phyloP scores from a whole-genome alignment of 768 basidiomycete species.

The Clathrus columnatus region DNA sequence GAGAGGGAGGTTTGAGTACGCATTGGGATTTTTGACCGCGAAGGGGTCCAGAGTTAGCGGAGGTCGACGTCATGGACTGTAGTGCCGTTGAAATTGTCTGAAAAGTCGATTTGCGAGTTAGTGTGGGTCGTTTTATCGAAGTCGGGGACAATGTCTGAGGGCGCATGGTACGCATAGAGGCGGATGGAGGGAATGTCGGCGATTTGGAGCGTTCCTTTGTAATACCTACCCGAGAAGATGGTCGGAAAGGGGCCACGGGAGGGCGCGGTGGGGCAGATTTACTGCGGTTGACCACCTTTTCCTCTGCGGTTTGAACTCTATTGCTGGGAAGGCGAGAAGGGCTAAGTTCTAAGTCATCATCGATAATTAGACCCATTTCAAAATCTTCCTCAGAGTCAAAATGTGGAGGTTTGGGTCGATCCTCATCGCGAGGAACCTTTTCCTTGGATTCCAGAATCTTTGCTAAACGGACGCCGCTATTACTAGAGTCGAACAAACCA shows the following conservation, averaged over 20 bases:
- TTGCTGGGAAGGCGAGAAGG: constrained; percentile 50
- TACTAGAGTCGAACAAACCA: constrained; percentile 64
- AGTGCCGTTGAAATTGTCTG: constrained; percentile 46
- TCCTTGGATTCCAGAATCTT: constrained; percentile 48
- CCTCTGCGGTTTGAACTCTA: constrained; percentile 35
- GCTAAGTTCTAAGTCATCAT: constrained; percentile 75
- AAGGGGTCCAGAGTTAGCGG: constrained; percentile 56
- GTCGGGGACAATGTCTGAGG: constrained; percentile 60
- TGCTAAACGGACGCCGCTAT: constrained; percentile 42
- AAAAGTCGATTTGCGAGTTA: constrained; percentile 51
- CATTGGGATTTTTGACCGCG: constrained; percentile 81
- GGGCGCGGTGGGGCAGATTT: constrained; percentile 49
- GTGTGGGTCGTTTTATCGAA: constrained; percentile 31
- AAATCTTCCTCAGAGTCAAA: constrained; percentile 68
- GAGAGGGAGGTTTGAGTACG: constrained; percentile 67
- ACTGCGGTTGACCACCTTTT: constrained; percentile 36
- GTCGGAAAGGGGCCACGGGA: constrained; percentile 41
- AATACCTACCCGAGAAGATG: constrained; percentile 48
- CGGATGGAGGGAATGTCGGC: constrained; percentile 58
- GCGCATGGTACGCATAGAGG: constrained; percentile 58
- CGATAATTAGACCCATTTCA: constrained; percentile 75
- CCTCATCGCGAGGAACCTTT: constrained; percentile 46
- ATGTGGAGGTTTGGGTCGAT: constrained; percentile 40
- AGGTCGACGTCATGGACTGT: constrained; percentile 19
- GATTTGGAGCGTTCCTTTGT: constrained; percentile 61